phyloP scores from a whole-genome alignment of 345 rosid genomes.

The Moringa oleifera region DNA sequence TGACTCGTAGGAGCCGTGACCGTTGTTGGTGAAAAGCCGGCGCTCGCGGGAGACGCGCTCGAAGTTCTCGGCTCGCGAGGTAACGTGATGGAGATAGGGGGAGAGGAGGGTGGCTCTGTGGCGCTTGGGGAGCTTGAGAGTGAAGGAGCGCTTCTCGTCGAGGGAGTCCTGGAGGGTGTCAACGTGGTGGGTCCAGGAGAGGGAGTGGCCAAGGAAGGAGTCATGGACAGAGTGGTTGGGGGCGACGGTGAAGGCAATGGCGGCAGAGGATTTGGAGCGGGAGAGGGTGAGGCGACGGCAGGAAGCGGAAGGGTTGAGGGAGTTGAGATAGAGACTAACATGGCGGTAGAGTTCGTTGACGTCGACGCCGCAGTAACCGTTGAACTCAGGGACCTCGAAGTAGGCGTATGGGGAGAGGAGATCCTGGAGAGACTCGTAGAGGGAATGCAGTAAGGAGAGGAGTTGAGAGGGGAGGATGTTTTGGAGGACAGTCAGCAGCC shows the following conservation, averaged over 20 bases:
- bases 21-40: constrained; percentile 38
- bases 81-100: constrained; percentile 30
- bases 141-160: constrained; percentile 42
- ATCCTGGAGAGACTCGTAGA: constrained; percentile 37
- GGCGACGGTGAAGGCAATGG: constrained; percentile 36
- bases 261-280: constrained; percentile 34
- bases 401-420: constrained; percentile 33
- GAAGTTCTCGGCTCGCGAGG: constrained; percentile 34
- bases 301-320: constrained; percentile 25
- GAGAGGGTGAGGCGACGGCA: constrained; percentile 45
- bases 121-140: constrained; percentile 38
- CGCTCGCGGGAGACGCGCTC: constrained; percentile 42
- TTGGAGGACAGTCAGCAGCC: constrained; percentile 47
- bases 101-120: constrained; percentile 22
- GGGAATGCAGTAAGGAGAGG: constrained; percentile 33
- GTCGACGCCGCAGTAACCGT: constrained; percentile 50
- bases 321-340: constrained; percentile 38
- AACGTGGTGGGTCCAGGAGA: constrained; percentile 43
- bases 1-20: constrained; percentile 35
- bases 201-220: constrained; percentile 25
- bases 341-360: constrained; percentile 50
- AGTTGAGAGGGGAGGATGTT: constrained; percentile 44
- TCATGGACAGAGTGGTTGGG: constrained; percentile 40
- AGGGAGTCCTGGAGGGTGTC: constrained; percentile 44
- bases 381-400: constrained; percentile 45